These are phyloP conservation scores for Phytopythium litorale DNA, from an alignment of 352 stramenopile species.

Conservation along the genomic window DNA sequence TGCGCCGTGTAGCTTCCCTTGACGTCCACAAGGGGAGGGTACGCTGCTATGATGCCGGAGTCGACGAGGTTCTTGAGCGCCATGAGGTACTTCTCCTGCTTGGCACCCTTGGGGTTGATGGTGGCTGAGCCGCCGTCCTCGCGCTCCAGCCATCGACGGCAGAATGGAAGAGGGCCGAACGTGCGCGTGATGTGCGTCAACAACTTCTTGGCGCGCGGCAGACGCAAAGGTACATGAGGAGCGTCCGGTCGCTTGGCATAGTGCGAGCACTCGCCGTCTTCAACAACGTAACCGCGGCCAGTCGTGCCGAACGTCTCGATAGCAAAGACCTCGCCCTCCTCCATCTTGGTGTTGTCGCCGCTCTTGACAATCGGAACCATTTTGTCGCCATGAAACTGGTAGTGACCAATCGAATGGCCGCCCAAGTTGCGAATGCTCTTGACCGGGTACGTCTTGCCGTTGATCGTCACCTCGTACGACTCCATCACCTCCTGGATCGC, in stretches of 20 bases:
- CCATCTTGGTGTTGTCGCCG: slow-evolving; percentile 93
- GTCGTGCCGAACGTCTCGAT: slow-evolving; percentile 97
- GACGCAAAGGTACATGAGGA: slow-evolving; percentile 92
- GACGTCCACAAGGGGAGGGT: slow-evolving; percentile 95
- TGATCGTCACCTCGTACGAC: slow-evolving; percentile 95
- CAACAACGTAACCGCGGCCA: slow-evolving; percentile 83
- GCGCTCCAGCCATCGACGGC: slow-evolving; percentile 95
- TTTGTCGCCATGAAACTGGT: slow-evolving; percentile 97
- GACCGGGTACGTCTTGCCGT: slow-evolving; percentile 94
- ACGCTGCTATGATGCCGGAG: slow-evolving; percentile 92
- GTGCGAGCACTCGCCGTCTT: slow-evolving; percentile 96
- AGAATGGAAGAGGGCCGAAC: slow-evolving; percentile 99
- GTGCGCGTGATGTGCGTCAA: slow-evolving; percentile 98
- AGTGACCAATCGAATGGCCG: slow-evolving; percentile 96
- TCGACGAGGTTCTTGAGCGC: slow-evolving; percentile 98
- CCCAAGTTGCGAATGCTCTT: slow-evolving; percentile 98
- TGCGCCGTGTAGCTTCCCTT: slow-evolving; percentile 97
- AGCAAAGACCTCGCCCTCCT: slow-evolving; percentile 97
- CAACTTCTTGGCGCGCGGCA: slow-evolving; percentile 92
- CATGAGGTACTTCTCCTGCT: slow-evolving; percentile 98
- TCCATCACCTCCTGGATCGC: slow-evolving; percentile 98
- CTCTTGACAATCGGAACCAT: slow-evolving; percentile 96
- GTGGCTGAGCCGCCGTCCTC: slow-evolving; percentile 94
- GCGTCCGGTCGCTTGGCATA: slow-evolving; percentile 97
- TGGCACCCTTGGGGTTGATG: slow-evolving; percentile 91